Evolutionary conservation across 73 alveolate genomes (phyloP), one percentile per base, ranked within the genome.

Genomic region (Durusdinium trenchii): DNA sequence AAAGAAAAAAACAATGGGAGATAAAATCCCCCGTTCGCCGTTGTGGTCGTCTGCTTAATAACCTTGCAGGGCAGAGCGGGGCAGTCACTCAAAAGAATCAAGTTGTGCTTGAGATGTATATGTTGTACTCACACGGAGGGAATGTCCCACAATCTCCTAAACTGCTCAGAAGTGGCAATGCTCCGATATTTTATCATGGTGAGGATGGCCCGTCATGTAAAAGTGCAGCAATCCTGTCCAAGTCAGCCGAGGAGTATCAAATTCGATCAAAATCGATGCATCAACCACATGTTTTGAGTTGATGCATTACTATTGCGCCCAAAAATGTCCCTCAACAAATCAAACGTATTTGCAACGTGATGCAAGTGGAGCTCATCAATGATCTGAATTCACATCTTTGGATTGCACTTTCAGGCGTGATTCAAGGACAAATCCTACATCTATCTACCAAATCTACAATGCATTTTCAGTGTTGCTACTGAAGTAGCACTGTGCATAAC

Each of bases 401-500:
- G 28, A 35, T 78, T 45, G 89, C 91, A 48, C 91, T 81, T 48
- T 81, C 91, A 81, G 91, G 57, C n/a, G n/a, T 81, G 43, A 16
- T 35, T 62, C 50, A 12, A n/a, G n/a, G 91, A 81, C 91, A 47
- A 81, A 47, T 81, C 91, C 91, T 81, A 81, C 91, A 67, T 47
- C 71, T 81, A 46, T 67, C 84, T 71, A 71, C 51, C 71, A 81
- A 23, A 81, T 47, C 91, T 78, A 45, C 89, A 43, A 76, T 76
- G 32, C 23, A n/a, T n/a, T n/a, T n/a, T n/a, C 71, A 48, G 30
- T 48, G 71, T 67, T 48, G 35, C 71, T 54, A 36, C 50, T 18
- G 46, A 57, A 43, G 91, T 81, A 81, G 91, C 91, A 81, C 91
- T 81, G 91, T 81, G 91, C 91, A n/a, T n/a, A n/a, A n/a, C n/a